Evolutionary conservation across 164 flowering plant species (phyloP), one percentile per base, ranked within the genome.

Genomic region (Stephania cephalantha): DNA sequence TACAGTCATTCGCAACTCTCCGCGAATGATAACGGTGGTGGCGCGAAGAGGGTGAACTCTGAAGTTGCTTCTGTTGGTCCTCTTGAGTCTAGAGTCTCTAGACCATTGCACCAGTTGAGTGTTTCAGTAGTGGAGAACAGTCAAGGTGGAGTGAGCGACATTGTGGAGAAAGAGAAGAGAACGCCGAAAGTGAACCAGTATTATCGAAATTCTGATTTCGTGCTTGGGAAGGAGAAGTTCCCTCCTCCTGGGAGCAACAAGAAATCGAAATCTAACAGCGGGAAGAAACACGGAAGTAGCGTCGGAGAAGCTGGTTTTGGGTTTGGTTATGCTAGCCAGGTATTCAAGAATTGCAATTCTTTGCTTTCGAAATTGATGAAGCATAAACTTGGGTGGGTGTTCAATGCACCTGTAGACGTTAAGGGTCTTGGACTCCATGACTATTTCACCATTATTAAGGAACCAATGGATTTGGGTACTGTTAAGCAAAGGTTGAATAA

Each of bases 391-490:
- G 90, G 88, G 20, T 93, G 98, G 98, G 91, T 93, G 65, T 93
- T 93, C 72, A 88, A 90, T 72, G 78, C 66, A 9, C 95, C 98
- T 0, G 98, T 93, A 63, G 88, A 93, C 74, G 93, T 80, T 11
- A 82, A 87, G 80, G 81, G 70, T n/a, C 86, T 90, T 42, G 88
- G 88, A 18, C 79, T 91, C 30, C 89, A 82, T 82, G 98, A 93
- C 76, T 93, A 93, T 72, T 83, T 82, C 77, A 82, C 72, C 29
- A 87, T 91, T 50, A 85, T 93, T 20, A 91, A 86, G 82, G 86
- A 84, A 25, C 97, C 98, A 9, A 93, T 93, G 98, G 98, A 93
- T 83, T 83, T 93, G 76, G 97, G 98, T 3, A 93, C 97, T 1
- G 88, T 93, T 58, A 89, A 91, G 78, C 76, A 75, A 6, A 86